These are phyloP conservation scores for Ampelomyces quisqualis DNA, from an alignment of 2,329 filamentous ascomycete species.

Conservation along the genomic window DNA sequence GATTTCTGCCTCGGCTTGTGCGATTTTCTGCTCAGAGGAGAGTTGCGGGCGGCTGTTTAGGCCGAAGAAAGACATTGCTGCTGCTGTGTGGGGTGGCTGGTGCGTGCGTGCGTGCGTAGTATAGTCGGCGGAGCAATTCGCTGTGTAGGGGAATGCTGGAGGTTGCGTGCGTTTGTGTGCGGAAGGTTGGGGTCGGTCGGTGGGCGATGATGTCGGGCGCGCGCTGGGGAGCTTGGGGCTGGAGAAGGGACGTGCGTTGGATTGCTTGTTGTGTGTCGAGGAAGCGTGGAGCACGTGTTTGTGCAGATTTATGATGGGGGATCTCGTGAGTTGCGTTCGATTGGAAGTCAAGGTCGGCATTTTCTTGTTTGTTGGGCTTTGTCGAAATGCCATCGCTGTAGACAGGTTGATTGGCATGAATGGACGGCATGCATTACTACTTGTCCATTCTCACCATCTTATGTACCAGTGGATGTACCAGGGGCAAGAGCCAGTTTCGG, in stretches of 20 bases:
- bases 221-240: conserved; percentile 13
- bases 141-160: not conserved
- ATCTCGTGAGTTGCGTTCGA: no score
- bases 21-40: conserved; percentile 95
- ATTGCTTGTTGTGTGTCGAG: not conserved
- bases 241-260: conserved; percentile 4
- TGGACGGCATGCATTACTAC: no score
- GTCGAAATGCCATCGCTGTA: no score
- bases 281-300: no score
- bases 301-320: no score
- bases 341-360: no score
- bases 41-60: conserved; percentile 72
- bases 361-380: no score
- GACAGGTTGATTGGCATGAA: no score
- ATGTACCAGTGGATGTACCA: no score
- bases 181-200: not conserved
- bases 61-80: conserved; percentile 45
- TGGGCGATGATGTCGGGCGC: conserved; percentile 9
- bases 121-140: not conserved
- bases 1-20: conserved; percentile 93
- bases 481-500: no score
- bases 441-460: no score
- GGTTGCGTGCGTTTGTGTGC: no score
- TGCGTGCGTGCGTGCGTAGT: not conserved
- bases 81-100: not conserved